phyloP scores from a whole-genome alignment of 495 filamentous ascomycete species.

The Neurospora pannonica region DNA sequence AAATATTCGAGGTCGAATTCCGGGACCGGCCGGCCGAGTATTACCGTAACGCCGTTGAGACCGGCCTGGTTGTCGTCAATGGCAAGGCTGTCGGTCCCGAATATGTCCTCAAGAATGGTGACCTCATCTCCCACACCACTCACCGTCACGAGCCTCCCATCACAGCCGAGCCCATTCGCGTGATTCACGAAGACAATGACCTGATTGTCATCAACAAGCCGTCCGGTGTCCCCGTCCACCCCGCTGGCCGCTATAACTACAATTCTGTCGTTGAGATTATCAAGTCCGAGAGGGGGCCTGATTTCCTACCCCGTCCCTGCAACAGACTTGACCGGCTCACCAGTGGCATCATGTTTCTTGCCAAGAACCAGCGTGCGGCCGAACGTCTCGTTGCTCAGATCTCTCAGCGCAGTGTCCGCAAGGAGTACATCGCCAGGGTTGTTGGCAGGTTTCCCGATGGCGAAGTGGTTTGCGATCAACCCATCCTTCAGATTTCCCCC shows the following conservation, averaged over 20 bases:
- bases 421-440: constrained; percentile 90
- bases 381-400: constrained; percentile 66
- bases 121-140: constrained; percentile 83
- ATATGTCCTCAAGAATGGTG: constrained; percentile 42
- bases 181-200: constrained; percentile 83
- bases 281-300: constrained; percentile 60
- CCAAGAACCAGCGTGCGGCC: constrained; percentile 70
- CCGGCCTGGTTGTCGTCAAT: constrained; percentile 64
- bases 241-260: constrained; percentile 89
- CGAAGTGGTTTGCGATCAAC: constrained; percentile 80
- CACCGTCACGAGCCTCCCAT: constrained; percentile 96
- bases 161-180: constrained; percentile 63
- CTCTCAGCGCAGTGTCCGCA: constrained; percentile 64
- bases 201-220: constrained; percentile 96
- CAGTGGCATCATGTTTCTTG: constrained; percentile 95
- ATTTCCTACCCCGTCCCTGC: constrained; percentile 69
- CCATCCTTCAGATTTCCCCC: constrained; percentile 86
- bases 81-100: constrained; percentile 49
- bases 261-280: constrained; percentile 93
- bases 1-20: constrained; percentile 79
- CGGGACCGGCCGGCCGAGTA: constrained; percentile 79
- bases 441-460: constrained; percentile 81
- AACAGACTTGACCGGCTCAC: constrained; percentile 92
- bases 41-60: constrained; percentile 74
- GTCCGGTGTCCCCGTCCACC: constrained; percentile 86